Evolutionary conservation across 441 rosid species (phyloP), one percentile per base, ranked within the genome.

Genomic region (Jatropha podagrica): DNA sequence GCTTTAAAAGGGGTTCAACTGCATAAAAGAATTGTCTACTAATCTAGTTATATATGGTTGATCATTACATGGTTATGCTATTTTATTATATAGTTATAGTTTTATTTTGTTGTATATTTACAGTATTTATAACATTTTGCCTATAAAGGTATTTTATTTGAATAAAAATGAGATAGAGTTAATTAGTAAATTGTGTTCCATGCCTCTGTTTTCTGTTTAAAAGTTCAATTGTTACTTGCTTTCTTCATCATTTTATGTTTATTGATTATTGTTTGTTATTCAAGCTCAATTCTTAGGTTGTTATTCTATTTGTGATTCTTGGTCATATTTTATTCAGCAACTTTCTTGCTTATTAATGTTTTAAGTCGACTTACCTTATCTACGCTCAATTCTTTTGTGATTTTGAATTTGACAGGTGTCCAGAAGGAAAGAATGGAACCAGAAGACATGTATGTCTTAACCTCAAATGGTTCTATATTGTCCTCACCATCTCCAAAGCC

Each of bases 341-440:
- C 13, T 54, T 46, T 37, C 7, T 8, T 71, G 8, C 41, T 48
- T 15, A 15, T 14, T 59, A 6, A 55, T 46, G 15, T 11, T 14
- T 5, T 26, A 20, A 18, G 23, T 64, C n/a, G 38, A 15, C 23
- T 9, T 15, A 18, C 3, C 51, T 55, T 38, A 0, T 8, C 62
- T 4, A 52, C 37, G 75, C 17, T 76, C 41, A 20, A 40, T 82
- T 26, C 61, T 65, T 72, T 48, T n/a, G 23, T 77, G 74, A 69
- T 51, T 62, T 83, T 75, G 49, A 67, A 41, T 79, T 71, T 74
- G 48, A 26, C 77, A 96, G 99, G 99, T 69, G 99, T 96, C 77
- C 99, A 94, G 85, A 96, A 96, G 91, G 99, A 96, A 93, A 91
- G 98, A 87, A 92, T 96, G 98, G 91, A 87, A 71, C 91, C 98